phyloP scores from a whole-genome alignment of 192 early-diverging fungal genomes.

The Obelidium mucronatum region DNA sequence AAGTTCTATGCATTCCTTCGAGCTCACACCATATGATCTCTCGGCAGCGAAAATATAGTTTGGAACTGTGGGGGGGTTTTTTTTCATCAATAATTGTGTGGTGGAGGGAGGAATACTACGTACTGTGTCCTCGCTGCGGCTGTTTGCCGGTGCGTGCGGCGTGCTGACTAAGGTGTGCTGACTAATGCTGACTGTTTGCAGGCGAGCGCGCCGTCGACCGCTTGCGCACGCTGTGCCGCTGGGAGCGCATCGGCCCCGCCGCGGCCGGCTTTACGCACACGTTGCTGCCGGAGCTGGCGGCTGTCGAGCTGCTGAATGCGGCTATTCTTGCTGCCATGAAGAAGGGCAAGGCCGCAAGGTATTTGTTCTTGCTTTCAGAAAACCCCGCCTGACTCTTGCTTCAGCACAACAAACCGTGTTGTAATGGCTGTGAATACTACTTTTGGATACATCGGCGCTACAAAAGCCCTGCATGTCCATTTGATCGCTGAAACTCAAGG shows the following conservation, averaged over 20 bases:
- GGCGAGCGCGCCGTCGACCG: background rate
- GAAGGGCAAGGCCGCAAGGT: background rate
- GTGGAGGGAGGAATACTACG: background rate
- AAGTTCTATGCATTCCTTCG: conserved; percentile 47
- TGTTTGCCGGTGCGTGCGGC: too few species aligned
- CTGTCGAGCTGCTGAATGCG: background rate
- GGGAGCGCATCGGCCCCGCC: conserved; percentile 4
- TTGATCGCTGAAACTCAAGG: background rate
- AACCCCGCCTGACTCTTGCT: background rate
- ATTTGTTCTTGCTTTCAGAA: too few species aligned
- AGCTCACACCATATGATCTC: conserved; percentile 51
- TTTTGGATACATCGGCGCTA: conserved; percentile 13
- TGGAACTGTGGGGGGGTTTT: conserved; percentile 35
- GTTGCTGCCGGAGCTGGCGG: background rate
- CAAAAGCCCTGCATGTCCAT: conserved; percentile 22
- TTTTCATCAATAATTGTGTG: too few species aligned
- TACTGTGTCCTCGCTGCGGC: too few species aligned
- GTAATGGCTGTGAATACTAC: conserved; percentile 2
- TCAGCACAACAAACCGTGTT: background rate
- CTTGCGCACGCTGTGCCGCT: background rate
- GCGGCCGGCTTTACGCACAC: background rate
- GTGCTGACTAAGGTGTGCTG: too few species aligned
- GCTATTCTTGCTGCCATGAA: conserved; percentile 22
- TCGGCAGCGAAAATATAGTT: conserved; percentile 54
- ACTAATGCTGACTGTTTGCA: too few species aligned